phyloP scores from a whole-genome alignment of 164 flowering plant species.

The Echeveria elegans region DNA sequence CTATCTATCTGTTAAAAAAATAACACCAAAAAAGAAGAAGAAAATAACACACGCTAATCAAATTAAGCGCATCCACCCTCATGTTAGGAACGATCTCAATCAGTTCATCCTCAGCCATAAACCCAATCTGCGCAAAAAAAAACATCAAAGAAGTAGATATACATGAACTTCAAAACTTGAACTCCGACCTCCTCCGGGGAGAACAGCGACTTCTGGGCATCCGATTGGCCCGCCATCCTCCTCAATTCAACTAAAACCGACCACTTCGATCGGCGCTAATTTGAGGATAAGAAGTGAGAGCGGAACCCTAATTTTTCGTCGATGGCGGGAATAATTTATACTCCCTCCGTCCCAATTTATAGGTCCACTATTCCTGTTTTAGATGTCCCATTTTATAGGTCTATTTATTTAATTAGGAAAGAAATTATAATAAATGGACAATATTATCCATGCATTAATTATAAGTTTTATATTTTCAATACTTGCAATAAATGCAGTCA shows the following conservation, averaged over 20 bases:
- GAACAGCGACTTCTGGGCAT: conserved; percentile 46
- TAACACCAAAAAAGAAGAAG: not conserved
- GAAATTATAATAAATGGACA: no score
- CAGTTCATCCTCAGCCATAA: conserved; percentile 76
- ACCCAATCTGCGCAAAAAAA: conserved; percentile 48
- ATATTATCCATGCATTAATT: no score
- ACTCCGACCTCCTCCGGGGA: conserved; percentile 55
- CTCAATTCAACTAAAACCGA: not conserved
- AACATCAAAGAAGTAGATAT: not conserved
- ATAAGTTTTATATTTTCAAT: no score
- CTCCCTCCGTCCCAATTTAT: no score
- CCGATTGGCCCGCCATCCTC: conserved; percentile 68
- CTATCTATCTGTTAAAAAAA: not conserved
- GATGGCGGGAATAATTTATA: not conserved
- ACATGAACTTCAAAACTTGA: not conserved
- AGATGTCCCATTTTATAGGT: no score
- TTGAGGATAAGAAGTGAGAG: not conserved
- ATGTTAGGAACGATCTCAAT: conserved; percentile 71
- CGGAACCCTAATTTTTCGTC: not conserved
- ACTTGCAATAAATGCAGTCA: no score
- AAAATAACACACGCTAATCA: conserved; percentile 35
- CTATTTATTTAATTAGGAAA: no score
- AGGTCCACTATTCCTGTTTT: no score
- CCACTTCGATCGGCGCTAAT: not conserved
- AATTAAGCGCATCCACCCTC: conserved; percentile 56